A percentile compares a stretch with the other conserved stretches of the same genome.
Evolutionary conservation across 305 asterid genomes (phyloP).

Genomic region (Galium porrigens): DNA sequence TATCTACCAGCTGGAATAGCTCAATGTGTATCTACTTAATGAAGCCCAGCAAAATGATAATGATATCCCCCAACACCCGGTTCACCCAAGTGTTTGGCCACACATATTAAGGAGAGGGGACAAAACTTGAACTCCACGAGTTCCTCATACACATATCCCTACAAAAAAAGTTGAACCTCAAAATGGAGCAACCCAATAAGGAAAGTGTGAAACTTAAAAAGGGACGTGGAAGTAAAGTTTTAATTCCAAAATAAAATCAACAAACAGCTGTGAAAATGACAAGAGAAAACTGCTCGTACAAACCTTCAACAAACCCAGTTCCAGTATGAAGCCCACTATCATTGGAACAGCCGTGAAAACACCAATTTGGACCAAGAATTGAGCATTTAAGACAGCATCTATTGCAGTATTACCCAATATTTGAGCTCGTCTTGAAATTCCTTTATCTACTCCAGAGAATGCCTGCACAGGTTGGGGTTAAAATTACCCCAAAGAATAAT

Average conservation of each 20-base stretch:
- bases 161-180: neutral
- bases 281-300: constrained; percentile 8
- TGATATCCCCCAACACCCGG: neutral
- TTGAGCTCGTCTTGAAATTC: constrained; percentile 46
- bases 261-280: too few species aligned
- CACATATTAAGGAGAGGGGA: neutral
- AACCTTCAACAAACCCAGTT: constrained; percentile 77
- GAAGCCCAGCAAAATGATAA: neutral
- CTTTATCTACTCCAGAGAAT: constrained; percentile 85
- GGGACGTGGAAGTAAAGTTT: neutral
- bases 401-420: constrained; percentile 70
- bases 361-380: constrained; percentile 93
- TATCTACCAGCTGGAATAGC: neutral
- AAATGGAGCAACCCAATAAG: too few species aligned
- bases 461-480: constrained; percentile 37
- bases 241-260: neutral
- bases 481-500: neutral
- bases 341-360: constrained; percentile 94
- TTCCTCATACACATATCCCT: neutral
- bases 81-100: neutral
- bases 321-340: constrained; percentile 93
- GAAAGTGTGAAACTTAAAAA: neutral
- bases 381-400: constrained; percentile 78
- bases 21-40: neutral
- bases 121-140: neutral